Percentiles rank a stretch among this genome's conserved stretches.
Conservation (phyloP, 2,329 filamentous ascomycete species). For the Clonostachys chloroleuca region DNA sequence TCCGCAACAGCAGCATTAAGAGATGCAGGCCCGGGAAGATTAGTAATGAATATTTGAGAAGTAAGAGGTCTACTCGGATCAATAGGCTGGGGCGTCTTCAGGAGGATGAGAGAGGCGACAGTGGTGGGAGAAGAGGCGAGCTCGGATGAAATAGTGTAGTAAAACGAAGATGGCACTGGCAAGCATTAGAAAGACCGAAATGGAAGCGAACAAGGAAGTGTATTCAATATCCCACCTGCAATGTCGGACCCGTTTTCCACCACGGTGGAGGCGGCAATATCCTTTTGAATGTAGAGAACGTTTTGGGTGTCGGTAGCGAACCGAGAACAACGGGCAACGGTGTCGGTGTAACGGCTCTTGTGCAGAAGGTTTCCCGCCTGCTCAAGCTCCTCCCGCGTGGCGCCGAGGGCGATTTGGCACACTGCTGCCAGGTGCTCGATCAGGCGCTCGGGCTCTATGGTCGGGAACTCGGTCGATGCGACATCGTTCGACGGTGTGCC, state of each 20-base stretch:
- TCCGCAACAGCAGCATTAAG: constrained; percentile 62
- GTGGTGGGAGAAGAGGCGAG: constrained; percentile 77
- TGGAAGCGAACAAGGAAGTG: neutral
- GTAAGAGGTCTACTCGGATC: constrained; percentile 78
- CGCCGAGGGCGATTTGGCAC: constrained; percentile 70
- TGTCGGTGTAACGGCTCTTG: constrained; percentile 66
- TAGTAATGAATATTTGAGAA: constrained; percentile 88
- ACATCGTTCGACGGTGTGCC: constrained; percentile 42
- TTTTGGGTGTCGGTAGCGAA: constrained; percentile 87
- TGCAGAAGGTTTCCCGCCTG: constrained; percentile 79
- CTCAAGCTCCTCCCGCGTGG: constrained; percentile 74
- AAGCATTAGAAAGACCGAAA: too few species aligned
- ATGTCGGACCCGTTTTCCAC: constrained; percentile 42
- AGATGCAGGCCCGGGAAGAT: constrained; percentile 77
- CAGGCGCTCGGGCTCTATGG: constrained; percentile 63
- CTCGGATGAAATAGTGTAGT: constrained; percentile 78
- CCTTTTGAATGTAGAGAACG: constrained; percentile 89
- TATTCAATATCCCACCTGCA: constrained; percentile 27
- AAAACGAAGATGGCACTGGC: constrained; percentile 51
- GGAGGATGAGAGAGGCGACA: constrained; percentile 78
- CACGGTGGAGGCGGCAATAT: constrained; percentile 52
- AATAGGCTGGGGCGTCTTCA: constrained; percentile 86
- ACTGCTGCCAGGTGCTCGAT: constrained; percentile 70
- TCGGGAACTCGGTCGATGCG: constrained; percentile 38
- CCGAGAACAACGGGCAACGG: constrained; percentile 78